A percentile compares a stretch with the other conserved stretches of the same genome.
phyloP scores from a whole-genome alignment of 495 filamentous ascomycete genomes.

The Penicillium fimorum region DNA sequence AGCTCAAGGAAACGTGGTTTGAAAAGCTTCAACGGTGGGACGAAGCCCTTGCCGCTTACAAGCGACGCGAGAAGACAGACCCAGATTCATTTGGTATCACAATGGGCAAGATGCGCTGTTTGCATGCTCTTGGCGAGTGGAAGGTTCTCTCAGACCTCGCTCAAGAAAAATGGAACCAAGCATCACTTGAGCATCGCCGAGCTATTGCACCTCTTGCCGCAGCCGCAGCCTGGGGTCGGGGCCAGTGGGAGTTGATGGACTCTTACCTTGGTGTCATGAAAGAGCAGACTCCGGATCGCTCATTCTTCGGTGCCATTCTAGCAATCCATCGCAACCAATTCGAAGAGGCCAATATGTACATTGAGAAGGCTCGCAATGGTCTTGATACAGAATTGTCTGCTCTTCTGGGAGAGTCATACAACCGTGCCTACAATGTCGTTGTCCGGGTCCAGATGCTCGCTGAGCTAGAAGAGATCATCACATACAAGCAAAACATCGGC shows the following conservation, averaged over 20 bases:
- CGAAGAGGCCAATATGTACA: constrained; percentile 76
- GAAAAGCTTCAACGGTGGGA: constrained; percentile 98
- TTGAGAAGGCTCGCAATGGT: constrained; percentile 87
- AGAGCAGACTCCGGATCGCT: constrained; percentile 82
- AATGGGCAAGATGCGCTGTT: constrained; percentile 99
- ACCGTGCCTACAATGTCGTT: constrained; percentile 90
- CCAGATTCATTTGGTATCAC: constrained; percentile 81
- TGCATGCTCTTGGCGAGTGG: constrained; percentile 97
- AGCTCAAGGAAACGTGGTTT: constrained; percentile 96
- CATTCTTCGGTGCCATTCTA: constrained; percentile 95
- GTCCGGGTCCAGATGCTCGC: constrained; percentile 98
- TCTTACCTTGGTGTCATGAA: constrained; percentile 95
- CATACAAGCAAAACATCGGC: constrained; percentile 83
- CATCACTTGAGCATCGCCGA: constrained; percentile 77
- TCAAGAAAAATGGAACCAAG: constrained; percentile 89
- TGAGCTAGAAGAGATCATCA: constrained; percentile 96
- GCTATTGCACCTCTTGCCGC: constrained; percentile 90
- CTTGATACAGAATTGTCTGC: constrained; percentile 94
- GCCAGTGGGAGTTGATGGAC: constrained; percentile 97
- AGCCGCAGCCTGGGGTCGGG: constrained; percentile 94
- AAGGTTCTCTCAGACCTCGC: constrained; percentile 83
- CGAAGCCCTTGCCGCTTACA: constrained; percentile 90
- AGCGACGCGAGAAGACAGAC: constrained; percentile 71
- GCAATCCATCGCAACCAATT: constrained; percentile 94
- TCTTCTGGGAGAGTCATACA: constrained; percentile 93